Base-by-base conservation (phyloP, 371 early-diverging fungal genomes). In the Blakeslea trispora region DNA sequence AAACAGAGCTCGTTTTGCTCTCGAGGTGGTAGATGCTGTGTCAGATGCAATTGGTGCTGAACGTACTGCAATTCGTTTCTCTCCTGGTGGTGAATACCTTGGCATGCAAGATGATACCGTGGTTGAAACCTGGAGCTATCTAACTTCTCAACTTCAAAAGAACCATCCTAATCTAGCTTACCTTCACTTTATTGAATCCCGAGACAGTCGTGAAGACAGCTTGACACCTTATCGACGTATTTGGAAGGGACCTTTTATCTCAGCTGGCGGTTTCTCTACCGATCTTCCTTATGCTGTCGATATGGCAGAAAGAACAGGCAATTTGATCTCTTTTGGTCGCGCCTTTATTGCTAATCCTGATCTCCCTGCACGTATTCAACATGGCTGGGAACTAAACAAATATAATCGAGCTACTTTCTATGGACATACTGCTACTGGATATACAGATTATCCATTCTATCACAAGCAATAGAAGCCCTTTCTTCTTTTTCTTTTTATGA, bases 1-100 rank as follows among this genome's bases (percentile, higher is more conserved):
- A 90, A 55, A 91, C 71, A 81, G 91, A 22, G 69, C 72, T 15
- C 79, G 90, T 1, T 77, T 92, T 56, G 35, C 81, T 21, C 40
- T 87, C 2, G 90, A 91, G 55, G 66, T 79, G 1, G 64, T 83
- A n/a, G 55, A 61, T 21, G 72, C 66, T 3, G 79, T 90, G 21
- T 77, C 84, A 23, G 52, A 66, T 4, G 58, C 53, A 6, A 50
- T 66, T 43, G 66, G 66, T 22, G 53, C 40, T 14, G 56, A 65
- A 8, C 39, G 53, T 7, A 60, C 61, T 5, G 57, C 61, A 15
- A 59, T 66, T 13, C 56, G 66, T 31, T 57, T 60, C 34, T 51
- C 52, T 3, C 66, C 61, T 23, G 60, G 49, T 21, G 23, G 42
- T 6, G 31, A 34, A 1, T 57, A 40, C 41, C 61, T 54, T 28